A percentile compares a stretch with the other conserved stretches of the same genome.
Conservation (phyloP, 768 basidiomycete genomes). For the Rhodosporidiobolus odoratus region DNA sequence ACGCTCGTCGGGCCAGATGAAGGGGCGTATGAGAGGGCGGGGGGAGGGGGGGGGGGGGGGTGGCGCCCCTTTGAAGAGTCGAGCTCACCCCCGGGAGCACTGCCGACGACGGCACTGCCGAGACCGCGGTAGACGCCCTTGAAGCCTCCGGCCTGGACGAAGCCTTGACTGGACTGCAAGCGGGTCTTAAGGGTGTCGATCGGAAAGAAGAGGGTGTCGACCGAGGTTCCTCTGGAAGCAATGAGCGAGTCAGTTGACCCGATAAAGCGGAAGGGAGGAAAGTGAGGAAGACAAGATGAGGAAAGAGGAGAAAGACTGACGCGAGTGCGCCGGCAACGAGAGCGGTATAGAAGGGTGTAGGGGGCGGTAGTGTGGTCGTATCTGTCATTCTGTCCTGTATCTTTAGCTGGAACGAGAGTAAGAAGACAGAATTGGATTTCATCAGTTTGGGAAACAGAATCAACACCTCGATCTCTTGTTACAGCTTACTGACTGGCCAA, state of each 20-base stretch:
- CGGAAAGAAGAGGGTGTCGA: conserved; percentile 93
- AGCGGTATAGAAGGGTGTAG: conserved; percentile 16
- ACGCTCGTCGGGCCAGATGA: no score
- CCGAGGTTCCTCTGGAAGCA: conserved; percentile 60
- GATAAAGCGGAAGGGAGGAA: no score
- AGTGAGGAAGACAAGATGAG: no score
- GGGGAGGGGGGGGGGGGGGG: no score
- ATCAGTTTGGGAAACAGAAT: neutral
- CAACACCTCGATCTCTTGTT: neutral
- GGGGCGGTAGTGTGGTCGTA: no score
- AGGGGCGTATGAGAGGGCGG: no score
- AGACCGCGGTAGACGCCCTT: conserved; percentile 86
- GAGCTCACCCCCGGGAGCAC: conserved; percentile 67
- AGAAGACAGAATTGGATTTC: neutral
- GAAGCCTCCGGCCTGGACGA: conserved; percentile 77
- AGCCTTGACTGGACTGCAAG: conserved; percentile 81
- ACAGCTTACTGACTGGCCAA: neutral
- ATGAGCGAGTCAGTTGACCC: no score
- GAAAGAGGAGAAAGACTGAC: no score
- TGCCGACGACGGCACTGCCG: conserved; percentile 88
- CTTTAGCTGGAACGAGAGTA: neutral
- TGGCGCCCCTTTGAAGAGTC: neutral
- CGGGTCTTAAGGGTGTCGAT: conserved; percentile 96
- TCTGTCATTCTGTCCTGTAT: no score
- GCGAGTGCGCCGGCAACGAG: conserved; percentile 78